phyloP scores from a whole-genome alignment of 163 green algal genomes.

The Prototheca cutis region DNA sequence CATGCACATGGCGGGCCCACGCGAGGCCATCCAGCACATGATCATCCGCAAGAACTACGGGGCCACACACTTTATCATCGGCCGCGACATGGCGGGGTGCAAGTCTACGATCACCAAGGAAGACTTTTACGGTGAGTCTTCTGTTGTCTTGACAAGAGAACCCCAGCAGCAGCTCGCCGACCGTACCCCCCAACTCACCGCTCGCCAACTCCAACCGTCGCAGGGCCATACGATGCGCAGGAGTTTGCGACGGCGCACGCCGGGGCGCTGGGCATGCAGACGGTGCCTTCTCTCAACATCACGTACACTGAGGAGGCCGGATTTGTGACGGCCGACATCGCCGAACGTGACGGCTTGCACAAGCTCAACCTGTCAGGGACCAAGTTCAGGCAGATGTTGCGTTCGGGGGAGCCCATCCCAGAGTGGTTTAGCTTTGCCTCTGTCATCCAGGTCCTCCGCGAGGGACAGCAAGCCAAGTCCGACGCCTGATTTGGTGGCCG shows the following conservation, averaged over 20 bases:
- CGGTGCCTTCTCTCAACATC: constrained; percentile 91
- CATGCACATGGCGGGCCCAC: constrained; percentile 98
- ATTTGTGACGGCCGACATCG: constrained; percentile 92
- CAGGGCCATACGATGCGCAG: constrained; percentile 73
- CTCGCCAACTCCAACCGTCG: background rate
- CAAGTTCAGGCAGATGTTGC: constrained; percentile 95
- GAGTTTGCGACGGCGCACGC: constrained; percentile 69
- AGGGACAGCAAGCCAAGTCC: constrained; percentile 23
- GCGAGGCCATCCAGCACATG: constrained; percentile 99
- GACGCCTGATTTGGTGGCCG: no score
- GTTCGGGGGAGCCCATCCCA: constrained; percentile 69
- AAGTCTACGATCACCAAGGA: constrained; percentile 82
- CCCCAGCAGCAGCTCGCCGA: no score
- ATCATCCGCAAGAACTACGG: constrained; percentile 99
- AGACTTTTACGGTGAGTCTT: constrained; percentile 97
- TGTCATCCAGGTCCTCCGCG: constrained; percentile 78
- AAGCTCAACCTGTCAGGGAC: constrained; percentile 83
- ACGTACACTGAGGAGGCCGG: constrained; percentile 75
- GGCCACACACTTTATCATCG: constrained; percentile 99
- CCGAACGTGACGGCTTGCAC: constrained; percentile 67
- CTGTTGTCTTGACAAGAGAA: no score
- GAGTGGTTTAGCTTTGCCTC: constrained; percentile 98
- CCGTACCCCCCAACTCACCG: background rate
- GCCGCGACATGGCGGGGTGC: constrained; percentile 94
- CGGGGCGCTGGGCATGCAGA: constrained; percentile 87